These are phyloP conservation scores for Barnettozyma populi DNA, from an alignment of 805 yeast species.

Conservation along the genomic window DNA sequence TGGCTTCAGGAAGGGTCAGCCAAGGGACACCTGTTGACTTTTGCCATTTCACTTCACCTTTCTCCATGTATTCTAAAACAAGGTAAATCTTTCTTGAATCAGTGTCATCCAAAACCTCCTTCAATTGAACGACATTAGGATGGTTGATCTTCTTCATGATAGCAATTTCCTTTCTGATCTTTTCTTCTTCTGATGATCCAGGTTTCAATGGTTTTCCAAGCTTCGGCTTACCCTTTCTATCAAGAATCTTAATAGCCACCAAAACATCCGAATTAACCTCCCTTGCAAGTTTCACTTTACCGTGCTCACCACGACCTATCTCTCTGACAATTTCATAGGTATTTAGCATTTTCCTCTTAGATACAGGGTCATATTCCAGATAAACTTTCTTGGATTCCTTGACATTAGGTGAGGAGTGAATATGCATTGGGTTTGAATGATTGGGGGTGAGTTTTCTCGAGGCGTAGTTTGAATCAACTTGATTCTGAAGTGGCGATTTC, in stretches of 20 bases:
- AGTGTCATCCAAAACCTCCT: constrained; percentile 84
- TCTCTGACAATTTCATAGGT: constrained; percentile 85
- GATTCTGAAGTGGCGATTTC: constrained; percentile 16
- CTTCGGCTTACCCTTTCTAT: constrained; percentile 57
- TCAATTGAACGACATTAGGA: constrained; percentile 83
- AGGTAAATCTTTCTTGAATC: constrained; percentile 80
- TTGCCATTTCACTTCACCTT: constrained; percentile 90
- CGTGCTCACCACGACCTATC: constrained; percentile 95
- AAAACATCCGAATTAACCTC: constrained; percentile 56
- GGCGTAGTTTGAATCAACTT: neutral
- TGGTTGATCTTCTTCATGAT: constrained; percentile 90
- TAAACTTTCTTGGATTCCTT: constrained; percentile 79
- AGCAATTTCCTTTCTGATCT: constrained; percentile 81
- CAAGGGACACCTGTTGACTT: constrained; percentile 53
- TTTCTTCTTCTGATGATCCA: constrained; percentile 55
- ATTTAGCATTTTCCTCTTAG: constrained; percentile 75
- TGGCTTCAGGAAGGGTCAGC: constrained; percentile 58
- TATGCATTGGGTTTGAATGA: constrained; percentile 22
- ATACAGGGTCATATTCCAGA: constrained; percentile 84
- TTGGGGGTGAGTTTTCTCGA: constrained; percentile 21
- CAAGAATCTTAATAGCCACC: constrained; percentile 93
- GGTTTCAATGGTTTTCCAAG: constrained; percentile 40
- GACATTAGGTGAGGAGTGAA: constrained; percentile 38
- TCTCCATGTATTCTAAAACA: constrained; percentile 83
- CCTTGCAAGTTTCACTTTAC: constrained; percentile 90